Evolutionary conservation across 805 yeast genomes (phyloP).

Genomic region (Blastobotrys muscicola): DNA sequence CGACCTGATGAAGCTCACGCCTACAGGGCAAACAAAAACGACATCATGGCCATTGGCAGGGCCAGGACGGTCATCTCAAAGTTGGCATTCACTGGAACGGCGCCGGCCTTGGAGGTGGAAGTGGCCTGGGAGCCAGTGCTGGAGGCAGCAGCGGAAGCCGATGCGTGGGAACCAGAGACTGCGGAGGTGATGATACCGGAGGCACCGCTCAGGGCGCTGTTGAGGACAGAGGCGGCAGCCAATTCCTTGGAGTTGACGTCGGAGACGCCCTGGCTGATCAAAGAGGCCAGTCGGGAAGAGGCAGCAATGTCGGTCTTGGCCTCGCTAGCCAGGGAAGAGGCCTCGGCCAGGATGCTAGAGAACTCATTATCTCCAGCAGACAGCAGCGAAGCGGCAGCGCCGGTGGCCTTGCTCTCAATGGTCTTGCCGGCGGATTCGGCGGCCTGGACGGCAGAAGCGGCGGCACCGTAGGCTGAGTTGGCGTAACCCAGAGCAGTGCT

Average conservation of each 20-base stretch:
- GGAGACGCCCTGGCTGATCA: too few relatives aligned
- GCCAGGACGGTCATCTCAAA: too few relatives aligned
- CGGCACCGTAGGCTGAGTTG: background rate
- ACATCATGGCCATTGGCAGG: too few relatives aligned
- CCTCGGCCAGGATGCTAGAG: background rate
- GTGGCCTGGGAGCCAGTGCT: too few relatives aligned
- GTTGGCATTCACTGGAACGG: too few relatives aligned
- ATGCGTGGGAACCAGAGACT: too few relatives aligned
- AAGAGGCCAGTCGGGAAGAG: background rate
- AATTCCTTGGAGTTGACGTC: background rate
- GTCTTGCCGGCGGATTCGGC: conserved; percentile 1
- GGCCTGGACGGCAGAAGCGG: background rate
- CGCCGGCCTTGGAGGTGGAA: too few relatives aligned
- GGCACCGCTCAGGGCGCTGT: background rate
- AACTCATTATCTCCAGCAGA: background rate
- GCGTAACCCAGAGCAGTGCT: background rate
- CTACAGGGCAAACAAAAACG: too few relatives aligned
- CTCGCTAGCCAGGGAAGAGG: background rate
- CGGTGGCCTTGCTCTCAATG: background rate
- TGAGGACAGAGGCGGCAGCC: background rate
- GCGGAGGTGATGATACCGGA: background rate
- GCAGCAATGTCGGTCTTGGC: background rate
- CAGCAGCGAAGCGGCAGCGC: background rate
- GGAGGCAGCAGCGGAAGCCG: too few relatives aligned
- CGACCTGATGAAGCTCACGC: too few relatives aligned